These are phyloP conservation scores for Melastoma malabathricum DNA, from an alignment of 345 rosid genomes.

Conservation along the genomic window DNA sequence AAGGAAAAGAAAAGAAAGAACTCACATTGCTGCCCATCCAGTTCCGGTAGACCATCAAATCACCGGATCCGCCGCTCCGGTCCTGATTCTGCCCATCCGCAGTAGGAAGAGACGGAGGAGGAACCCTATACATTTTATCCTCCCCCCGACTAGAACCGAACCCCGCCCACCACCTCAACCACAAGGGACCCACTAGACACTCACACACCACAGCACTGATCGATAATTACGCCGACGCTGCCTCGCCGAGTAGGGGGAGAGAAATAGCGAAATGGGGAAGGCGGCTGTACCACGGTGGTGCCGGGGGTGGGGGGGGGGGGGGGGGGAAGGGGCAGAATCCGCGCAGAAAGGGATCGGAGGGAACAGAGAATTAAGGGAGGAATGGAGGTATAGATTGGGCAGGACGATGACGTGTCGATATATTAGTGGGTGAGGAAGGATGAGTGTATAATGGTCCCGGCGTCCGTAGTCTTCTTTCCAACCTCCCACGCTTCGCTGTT, in stretches of 20 bases:
- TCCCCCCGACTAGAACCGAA: conserved; percentile 1
- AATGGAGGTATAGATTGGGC: not conserved
- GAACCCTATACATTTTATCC: conserved; percentile 70
- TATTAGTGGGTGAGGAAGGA: conserved; percentile 15
- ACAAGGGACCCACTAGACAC: no score
- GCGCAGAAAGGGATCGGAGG: not conserved
- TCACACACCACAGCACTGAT: no score
- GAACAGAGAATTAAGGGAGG: not conserved
- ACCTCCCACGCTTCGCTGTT: not conserved
- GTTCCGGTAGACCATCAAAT: conserved; percentile 59
- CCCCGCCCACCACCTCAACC: not conserved
- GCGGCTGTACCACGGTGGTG: no score
- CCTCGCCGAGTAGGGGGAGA: not conserved
- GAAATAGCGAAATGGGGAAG: no score
- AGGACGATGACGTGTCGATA: conserved; percentile 15
- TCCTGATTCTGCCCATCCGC: conserved; percentile 36
- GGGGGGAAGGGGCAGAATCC: not conserved
- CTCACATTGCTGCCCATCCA: conserved; percentile 98
- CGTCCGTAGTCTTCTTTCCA: not conserved
- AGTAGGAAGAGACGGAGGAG: conserved; percentile 60
- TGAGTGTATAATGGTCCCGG: conserved; percentile 6
- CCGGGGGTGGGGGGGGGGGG: no score
- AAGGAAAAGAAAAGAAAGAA: not conserved
- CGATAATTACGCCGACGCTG: no score
- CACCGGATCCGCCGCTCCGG: conserved; percentile 45